Percentiles rank a stretch among this genome's conserved stretches.
phyloP scores from a whole-genome alignment of 495 filamentous ascomycete genomes.

The Penicillium malachiteum region DNA sequence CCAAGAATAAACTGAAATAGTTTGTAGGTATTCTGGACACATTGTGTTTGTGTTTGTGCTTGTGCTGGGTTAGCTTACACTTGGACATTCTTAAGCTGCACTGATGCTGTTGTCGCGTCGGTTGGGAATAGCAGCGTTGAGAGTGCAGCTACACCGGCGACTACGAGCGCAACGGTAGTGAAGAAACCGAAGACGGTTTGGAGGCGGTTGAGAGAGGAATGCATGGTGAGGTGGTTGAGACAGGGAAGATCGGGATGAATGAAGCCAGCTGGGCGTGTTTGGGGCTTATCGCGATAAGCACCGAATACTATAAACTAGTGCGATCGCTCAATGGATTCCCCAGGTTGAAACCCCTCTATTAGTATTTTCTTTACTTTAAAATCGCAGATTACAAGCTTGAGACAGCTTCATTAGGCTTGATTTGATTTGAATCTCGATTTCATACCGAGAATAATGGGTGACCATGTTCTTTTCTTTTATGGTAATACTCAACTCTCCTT shows the following conservation, averaged over 20 bases:
- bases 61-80: constrained; percentile 58
- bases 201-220: constrained; percentile 75
- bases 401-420: too few species aligned
- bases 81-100: constrained; percentile 76
- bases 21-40: neutral
- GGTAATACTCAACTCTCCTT: constrained; percentile 30
- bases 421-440: neutral
- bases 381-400: too few species aligned
- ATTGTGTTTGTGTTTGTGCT: neutral
- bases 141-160: constrained; percentile 74
- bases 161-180: constrained; percentile 84
- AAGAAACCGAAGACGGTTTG: constrained; percentile 98
- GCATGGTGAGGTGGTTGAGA: constrained; percentile 57
- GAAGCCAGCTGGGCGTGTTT: constrained; percentile 42
- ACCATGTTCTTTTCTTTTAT: constrained; percentile 57
- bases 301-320: too few species aligned
- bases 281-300: constrained; percentile 16
- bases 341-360: neutral
- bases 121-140: constrained; percentile 69
- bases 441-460: constrained; percentile 31
- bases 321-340: too few species aligned
- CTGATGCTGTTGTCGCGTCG: constrained; percentile 60
- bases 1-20: too few species aligned
- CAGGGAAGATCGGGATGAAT: constrained; percentile 14
- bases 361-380: too few species aligned